These are phyloP conservation scores for Chrysanthemum makinoi DNA, from an alignment of 129 eudicot genomes.

Conservation along the genomic window DNA sequence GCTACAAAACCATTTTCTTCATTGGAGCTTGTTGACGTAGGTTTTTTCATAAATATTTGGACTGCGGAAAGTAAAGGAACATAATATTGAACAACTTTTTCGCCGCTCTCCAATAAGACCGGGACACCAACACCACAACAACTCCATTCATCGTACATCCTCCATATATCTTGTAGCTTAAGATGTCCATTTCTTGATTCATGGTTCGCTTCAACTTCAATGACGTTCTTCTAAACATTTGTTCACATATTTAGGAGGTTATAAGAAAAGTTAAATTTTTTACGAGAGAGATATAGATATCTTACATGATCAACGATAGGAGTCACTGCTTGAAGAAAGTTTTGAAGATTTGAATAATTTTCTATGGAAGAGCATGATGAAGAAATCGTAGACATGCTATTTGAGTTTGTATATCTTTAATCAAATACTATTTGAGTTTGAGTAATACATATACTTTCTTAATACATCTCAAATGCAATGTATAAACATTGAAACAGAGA, in stretches of 20 bases:
- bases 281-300: background rate
- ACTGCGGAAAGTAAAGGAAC: conserved; percentile 47
- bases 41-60: conserved; percentile 36
- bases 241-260: too few relatives aligned
- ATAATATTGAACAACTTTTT: conserved; percentile 36
- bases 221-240: background rate
- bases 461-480: background rate
- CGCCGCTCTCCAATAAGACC: conserved; percentile 12
- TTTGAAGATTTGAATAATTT: conserved; percentile 23
- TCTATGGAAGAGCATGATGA: background rate
- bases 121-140: conserved; percentile 41
- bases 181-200: background rate
- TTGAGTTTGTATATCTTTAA: background rate
- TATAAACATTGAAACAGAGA: too few relatives aligned
- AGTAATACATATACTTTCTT: background rate
- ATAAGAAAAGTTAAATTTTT: too few relatives aligned
- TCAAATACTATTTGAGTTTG: background rate
- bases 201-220: background rate
- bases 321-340: conserved; percentile 24
- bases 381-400: conserved; percentile 19
- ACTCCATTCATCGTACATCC: conserved; percentile 47
- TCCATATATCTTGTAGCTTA: conserved; percentile 46
- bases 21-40: background rate
- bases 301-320: conserved; percentile 3
- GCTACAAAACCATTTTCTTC: background rate